Base-by-base conservation (phyloP, 1,284 basidiomycete genomes). In the Ceratobasidium sp. region DNA sequence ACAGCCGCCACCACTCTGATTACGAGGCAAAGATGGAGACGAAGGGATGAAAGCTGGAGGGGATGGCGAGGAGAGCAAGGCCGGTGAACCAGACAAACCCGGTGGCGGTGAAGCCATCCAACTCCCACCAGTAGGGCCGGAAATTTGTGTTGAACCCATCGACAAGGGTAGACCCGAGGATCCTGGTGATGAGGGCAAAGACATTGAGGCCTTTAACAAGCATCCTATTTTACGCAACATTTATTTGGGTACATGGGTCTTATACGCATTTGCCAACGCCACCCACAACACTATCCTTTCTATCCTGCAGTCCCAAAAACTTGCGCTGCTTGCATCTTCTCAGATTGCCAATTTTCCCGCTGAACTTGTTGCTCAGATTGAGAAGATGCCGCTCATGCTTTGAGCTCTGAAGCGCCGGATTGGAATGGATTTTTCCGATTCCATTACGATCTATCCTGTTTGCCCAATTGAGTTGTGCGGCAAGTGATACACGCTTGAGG, bases 381-480 rank as follows among this genome's bases (percentile, higher is more conserved):
- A 56, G 10, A 28, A 28, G 8, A 56, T 56, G 23, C 26, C 54
- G 10, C 2, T 31, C 5, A 63, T 35, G 7, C 60, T 63, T n/a
- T 13, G 60, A 17, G 20, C 61, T 11, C 61, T 64, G 7, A 13
- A 64, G 10, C n/a, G 61, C 6, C 37, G 61, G 15, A 42, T 64
- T 31, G 61, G 61, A 10, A 64, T 64, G 61, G 28, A 64, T 11
- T 42, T 64, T 5, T 26, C 37, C 5, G 39, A 64, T 11, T 23
- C 33, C 3, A 45, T 64, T 10, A 42, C 39, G 3, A 26, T 64
- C 15, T 64, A 47, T 26, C 23, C 61, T n/a, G 6, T 45, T 8
- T 64, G 61, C 39, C 61, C 61, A 3, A 17, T n/a, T 15, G 56
- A 60, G n/a, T 2, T 17, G 42, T 66, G 64, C 26, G 64, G 64